Evolutionary conservation across 2,329 filamentous ascomycete genomes (phyloP).

Genomic region (Cercospora nicotianae): DNA sequence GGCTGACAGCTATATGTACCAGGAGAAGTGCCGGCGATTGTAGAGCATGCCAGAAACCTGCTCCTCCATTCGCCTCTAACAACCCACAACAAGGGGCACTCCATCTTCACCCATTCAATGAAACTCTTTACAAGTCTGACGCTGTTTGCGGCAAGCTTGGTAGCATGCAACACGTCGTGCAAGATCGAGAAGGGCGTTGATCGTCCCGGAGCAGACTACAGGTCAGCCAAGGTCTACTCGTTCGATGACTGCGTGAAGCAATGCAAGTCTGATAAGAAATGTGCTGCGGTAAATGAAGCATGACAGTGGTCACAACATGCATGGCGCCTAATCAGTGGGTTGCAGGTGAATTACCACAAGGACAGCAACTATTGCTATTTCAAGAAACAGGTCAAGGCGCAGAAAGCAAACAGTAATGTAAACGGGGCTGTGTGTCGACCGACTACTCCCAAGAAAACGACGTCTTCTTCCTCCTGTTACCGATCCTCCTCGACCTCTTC

Average conservation of each 20-base stretch:
- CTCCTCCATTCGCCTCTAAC: too few species aligned
- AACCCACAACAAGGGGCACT: too few species aligned
- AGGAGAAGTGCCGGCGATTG: too few species aligned
- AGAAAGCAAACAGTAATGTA: background rate
- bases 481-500: background rate
- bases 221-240: background rate
- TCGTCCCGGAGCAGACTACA: background rate
- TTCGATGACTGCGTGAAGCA: background rate
- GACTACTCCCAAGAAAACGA: background rate
- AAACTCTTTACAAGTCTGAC: too few species aligned
- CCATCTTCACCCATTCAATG: too few species aligned
- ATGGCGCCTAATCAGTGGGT: background rate
- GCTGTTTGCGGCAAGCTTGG: too few species aligned
- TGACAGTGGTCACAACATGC: background rate
- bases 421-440: background rate
- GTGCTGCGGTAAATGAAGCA: background rate
- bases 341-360: background rate
- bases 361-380: background rate
- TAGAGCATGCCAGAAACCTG: too few species aligned
- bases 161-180: background rate
- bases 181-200: background rate
- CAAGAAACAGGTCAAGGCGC: background rate
- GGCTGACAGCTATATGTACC: too few species aligned
- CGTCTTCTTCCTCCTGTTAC: background rate
- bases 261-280: background rate